These are phyloP conservation scores for Dioszegia aurantiaca DNA, from an alignment of 768 basidiomycete genomes.

Conservation along the genomic window DNA sequence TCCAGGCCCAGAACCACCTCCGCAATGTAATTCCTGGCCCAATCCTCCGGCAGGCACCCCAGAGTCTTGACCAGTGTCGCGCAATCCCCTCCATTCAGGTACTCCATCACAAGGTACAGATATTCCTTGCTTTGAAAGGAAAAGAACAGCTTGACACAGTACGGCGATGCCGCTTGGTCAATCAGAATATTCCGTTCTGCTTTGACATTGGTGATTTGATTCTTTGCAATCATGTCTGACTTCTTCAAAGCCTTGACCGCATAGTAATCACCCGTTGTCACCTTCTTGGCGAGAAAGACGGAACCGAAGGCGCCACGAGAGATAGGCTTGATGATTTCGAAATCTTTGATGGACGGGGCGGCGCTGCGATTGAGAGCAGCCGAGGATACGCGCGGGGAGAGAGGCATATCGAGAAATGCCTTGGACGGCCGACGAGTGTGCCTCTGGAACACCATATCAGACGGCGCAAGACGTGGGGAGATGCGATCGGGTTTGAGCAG, in stretches of 20 bases:
- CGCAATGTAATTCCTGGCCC: constrained; percentile 93
- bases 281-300: constrained; percentile 97
- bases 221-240: constrained; percentile 99
- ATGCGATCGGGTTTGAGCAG: constrained; percentile 57
- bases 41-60: constrained; percentile 90
- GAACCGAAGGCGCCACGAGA: constrained; percentile 98
- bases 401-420: constrained; percentile 56
- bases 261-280: constrained; percentile 94
- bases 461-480: neutral
- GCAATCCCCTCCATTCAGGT: constrained; percentile 96
- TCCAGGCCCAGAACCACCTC: constrained; percentile 93
- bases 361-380: constrained; percentile 72
- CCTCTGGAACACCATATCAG: neutral
- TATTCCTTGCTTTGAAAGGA: constrained; percentile 99
- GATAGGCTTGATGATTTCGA: constrained; percentile 98
- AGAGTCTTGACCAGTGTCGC: constrained; percentile 93
- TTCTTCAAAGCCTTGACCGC: constrained; percentile 99
- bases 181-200: constrained; percentile 99
- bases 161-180: constrained; percentile 97
- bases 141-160: constrained; percentile 95
- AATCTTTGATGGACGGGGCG: constrained; percentile 93
- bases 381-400: constrained; percentile 84
- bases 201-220: constrained; percentile 99
- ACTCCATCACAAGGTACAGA: constrained; percentile 98
- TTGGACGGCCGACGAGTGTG: constrained; percentile 37